Conservation (phyloP, 169 alveolate genomes). For the Ichthyophthirius multifiliis region DNA sequence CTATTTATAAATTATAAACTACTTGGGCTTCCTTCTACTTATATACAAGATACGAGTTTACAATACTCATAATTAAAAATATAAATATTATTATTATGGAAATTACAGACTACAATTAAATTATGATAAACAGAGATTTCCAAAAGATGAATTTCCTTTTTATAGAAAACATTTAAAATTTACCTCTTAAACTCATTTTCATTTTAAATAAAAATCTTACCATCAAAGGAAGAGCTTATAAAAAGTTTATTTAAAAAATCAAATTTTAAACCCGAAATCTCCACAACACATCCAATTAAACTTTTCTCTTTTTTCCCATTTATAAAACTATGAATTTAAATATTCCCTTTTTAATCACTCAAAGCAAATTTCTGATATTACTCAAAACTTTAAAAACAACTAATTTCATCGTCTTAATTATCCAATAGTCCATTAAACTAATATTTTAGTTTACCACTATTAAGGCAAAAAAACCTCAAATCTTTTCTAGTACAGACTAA, state of each 20-base stretch:
- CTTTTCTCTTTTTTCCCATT: slow-evolving; percentile 6
- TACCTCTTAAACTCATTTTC: not conserved
- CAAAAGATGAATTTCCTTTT: not conserved
- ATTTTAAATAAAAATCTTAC: not conserved
- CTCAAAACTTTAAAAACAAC: not conserved
- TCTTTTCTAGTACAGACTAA: slow-evolving; percentile 11
- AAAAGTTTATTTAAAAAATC: not conserved
- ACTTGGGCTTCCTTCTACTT: not conserved
- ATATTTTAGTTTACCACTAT: not conserved
- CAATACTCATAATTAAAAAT: slow-evolving; percentile 3
- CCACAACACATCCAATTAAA: not conserved
- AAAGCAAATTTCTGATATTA: not conserved
- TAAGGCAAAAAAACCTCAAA: slow-evolving; percentile 8
- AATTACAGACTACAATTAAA: not conserved
- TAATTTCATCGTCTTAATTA: slow-evolving; percentile 6
- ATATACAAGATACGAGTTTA: not conserved
- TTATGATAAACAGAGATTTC: slow-evolving; percentile 19
- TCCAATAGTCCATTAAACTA: not conserved
- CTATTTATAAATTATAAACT: not conserved
- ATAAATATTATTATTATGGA: not conserved
- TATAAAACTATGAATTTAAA: not conserved
- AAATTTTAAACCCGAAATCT: not conserved
- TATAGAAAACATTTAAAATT: not conserved
- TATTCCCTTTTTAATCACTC: not conserved
- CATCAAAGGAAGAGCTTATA: not conserved